phyloP scores from a whole-genome alignment of 805 yeast species.

The Starmerella floris region DNA sequence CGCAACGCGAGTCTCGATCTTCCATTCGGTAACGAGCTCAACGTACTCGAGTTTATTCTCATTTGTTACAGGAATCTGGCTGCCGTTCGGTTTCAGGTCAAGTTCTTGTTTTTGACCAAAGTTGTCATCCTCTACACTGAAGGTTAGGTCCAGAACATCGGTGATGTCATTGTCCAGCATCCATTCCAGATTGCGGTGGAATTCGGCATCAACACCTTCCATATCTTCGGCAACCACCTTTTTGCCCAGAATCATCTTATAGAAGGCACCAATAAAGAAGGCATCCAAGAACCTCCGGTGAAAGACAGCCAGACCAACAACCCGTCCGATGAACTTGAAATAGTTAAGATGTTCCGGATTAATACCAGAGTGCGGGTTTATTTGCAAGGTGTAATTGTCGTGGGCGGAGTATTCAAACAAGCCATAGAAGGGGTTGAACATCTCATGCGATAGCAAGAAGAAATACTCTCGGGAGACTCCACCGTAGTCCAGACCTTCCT shows the following conservation, averaged over 20 bases:
- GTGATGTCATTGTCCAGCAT: slow-evolving; percentile 88
- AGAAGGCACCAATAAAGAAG: slow-evolving; percentile 94
- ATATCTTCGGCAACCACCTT: slow-evolving; percentile 90
- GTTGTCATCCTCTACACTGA: slow-evolving; percentile 75
- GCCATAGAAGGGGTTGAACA: slow-evolving; percentile 97
- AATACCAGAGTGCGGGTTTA: slow-evolving; percentile 91
- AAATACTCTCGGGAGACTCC: slow-evolving; percentile 98
- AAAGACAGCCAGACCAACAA: slow-evolving; percentile 95
- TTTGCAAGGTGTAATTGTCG: slow-evolving; percentile 94
- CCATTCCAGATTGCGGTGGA: slow-evolving; percentile 90
- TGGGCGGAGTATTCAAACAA: slow-evolving; percentile 94
- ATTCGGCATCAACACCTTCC: slow-evolving; percentile 98
- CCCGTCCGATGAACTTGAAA: slow-evolving; percentile 96
- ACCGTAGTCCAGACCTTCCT: slow-evolving; percentile 98
- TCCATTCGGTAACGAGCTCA: slow-evolving; percentile 91
- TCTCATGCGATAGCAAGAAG: slow-evolving; percentile 90
- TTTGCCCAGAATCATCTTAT: slow-evolving; percentile 92
- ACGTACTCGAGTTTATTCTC: slow-evolving; percentile 84
- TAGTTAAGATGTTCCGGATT: slow-evolving; percentile 97
- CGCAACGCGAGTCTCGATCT: slow-evolving; percentile 80
- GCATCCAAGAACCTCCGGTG: slow-evolving; percentile 96
- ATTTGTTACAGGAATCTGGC: slow-evolving; percentile 80
- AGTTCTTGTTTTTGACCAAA: slow-evolving; percentile 85
- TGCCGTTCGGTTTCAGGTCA: slow-evolving; percentile 81
- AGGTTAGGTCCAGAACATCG: slow-evolving; percentile 73